These are phyloP conservation scores for Hericium rajendrae DNA, from an alignment of 768 basidiomycete genomes.

Conservation along the genomic window DNA sequence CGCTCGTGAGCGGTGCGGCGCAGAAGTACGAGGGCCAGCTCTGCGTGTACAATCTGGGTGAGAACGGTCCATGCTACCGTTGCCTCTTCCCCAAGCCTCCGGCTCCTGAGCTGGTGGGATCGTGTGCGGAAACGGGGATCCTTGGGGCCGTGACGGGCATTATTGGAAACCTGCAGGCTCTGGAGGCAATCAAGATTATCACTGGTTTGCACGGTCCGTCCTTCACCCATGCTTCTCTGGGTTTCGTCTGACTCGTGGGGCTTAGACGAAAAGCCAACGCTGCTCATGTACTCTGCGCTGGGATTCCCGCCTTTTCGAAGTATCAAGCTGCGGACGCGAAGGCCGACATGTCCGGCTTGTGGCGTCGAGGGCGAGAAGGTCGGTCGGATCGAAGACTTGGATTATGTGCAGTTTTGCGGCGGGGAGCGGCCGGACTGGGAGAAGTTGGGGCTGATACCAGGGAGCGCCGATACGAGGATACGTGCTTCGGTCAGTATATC, in stretches of 20 bases:
- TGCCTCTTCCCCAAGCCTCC: conserved; percentile 86
- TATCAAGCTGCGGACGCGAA: conserved; percentile 69
- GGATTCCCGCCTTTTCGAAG: conserved; percentile 64
- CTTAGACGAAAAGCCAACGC: conserved; percentile 48
- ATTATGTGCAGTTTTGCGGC: conserved; percentile 86
- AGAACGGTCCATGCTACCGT: conserved; percentile 81
- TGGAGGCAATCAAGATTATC: conserved; percentile 78
- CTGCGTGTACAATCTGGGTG: conserved; percentile 60
- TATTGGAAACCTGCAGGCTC: conserved; percentile 83
- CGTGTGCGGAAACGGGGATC: conserved; percentile 85
- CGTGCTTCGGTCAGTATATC: conserved; percentile 23
- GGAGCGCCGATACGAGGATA: conserved; percentile 11
- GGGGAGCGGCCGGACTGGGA: conserved; percentile 62
- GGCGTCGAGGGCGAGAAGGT: conserved; percentile 37
- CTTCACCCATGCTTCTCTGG: not conserved
- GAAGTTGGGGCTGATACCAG: conserved; percentile 33
- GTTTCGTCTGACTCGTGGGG: not conserved
- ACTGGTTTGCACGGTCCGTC: conserved; percentile 53
- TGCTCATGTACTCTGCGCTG: conserved; percentile 71
- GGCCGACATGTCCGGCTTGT: conserved; percentile 69
- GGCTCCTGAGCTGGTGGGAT: conserved; percentile 48
- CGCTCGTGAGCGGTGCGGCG: conserved; percentile 90
- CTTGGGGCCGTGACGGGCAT: conserved; percentile 83
- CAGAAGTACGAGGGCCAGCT: conserved; percentile 79
- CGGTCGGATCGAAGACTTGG: conserved; percentile 43